Evolutionary conservation across 2,329 filamentous ascomycete genomes (phyloP).

Genomic region (Aspergillus brunneoviolaceus): DNA sequence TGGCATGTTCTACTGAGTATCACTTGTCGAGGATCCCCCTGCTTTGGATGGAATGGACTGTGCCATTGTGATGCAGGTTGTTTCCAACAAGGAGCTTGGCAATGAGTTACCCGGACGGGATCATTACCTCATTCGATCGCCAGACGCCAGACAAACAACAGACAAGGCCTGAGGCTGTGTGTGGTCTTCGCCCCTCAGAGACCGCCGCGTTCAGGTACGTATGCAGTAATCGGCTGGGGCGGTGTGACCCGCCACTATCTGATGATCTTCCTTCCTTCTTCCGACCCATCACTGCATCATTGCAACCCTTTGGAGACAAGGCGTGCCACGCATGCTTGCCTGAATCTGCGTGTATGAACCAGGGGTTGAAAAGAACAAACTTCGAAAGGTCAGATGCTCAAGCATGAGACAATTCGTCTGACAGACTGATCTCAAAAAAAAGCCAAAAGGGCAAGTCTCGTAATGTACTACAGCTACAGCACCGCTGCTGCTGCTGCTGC

Average conservation of each 20-base stretch:
- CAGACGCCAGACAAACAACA: no score
- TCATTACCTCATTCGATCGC: conserved; percentile 11
- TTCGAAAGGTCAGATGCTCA: background rate
- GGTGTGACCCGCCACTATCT: conserved; percentile 10
- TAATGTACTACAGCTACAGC: background rate
- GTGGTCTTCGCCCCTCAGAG: background rate
- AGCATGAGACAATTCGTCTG: conserved; percentile 9
- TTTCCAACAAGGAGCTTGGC: conserved; percentile 1
- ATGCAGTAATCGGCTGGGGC: conserved; percentile 11
- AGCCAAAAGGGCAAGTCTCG: background rate
- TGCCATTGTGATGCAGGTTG: conserved; percentile 2
- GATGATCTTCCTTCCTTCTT: conserved; percentile 5
- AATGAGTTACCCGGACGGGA: conserved; percentile 10
- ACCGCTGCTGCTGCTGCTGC: background rate
- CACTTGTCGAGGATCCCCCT: background rate
- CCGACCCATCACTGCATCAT: no score
- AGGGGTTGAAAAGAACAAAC: background rate
- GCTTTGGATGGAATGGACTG: background rate
- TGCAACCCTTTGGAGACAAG: background rate
- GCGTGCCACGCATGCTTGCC: background rate
- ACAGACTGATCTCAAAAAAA: background rate
- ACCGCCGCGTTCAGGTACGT: background rate
- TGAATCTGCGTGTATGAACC: background rate
- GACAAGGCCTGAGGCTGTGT: background rate
- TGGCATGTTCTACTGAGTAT: background rate